phyloP scores from a whole-genome alignment of 805 yeast species.

The Ogataea corticis region DNA sequence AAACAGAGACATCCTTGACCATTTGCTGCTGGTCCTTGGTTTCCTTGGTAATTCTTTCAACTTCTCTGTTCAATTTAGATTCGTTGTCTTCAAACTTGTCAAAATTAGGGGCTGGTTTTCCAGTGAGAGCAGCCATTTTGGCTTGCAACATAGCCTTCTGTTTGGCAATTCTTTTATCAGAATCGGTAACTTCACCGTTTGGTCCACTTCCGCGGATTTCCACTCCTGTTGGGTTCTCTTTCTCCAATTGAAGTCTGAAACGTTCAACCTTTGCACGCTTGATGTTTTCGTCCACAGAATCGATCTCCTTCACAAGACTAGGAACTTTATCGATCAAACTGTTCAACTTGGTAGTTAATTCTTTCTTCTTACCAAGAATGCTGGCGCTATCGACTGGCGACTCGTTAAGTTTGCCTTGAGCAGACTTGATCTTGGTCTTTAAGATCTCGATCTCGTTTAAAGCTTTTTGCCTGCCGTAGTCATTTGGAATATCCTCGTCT shows the following conservation, averaged over 20 bases:
- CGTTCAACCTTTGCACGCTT: conserved; percentile 64
- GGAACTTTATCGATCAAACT: conserved; percentile 74
- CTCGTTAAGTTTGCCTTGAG: conserved; percentile 41
- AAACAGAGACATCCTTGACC: conserved; percentile 68
- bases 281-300: conserved; percentile 66
- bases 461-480: conserved; percentile 38
- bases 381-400: conserved; percentile 30
- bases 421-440: conserved; percentile 56
- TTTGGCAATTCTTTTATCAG: conserved; percentile 77
- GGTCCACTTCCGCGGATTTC: conserved; percentile 78
- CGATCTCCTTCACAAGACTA: conserved; percentile 60
- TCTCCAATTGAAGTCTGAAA: conserved; percentile 53
- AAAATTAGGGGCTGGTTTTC: conserved; percentile 53
- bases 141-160: conserved; percentile 77
- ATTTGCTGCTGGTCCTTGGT: conserved; percentile 56
- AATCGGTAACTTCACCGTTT: conserved; percentile 81
- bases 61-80: conserved; percentile 50
- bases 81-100: conserved; percentile 57
- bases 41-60: conserved; percentile 51
- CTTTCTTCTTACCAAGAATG: conserved; percentile 46
- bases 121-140: conserved; percentile 92
- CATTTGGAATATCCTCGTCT: conserved; percentile 45
- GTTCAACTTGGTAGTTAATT: conserved; percentile 58
- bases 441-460: conserved; percentile 61
- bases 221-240: conserved; percentile 69